Evolutionary conservation across 805 yeast species (phyloP), one percentile per base, ranked within the genome.

Genomic region (Monosporozyma siamensis): DNA sequence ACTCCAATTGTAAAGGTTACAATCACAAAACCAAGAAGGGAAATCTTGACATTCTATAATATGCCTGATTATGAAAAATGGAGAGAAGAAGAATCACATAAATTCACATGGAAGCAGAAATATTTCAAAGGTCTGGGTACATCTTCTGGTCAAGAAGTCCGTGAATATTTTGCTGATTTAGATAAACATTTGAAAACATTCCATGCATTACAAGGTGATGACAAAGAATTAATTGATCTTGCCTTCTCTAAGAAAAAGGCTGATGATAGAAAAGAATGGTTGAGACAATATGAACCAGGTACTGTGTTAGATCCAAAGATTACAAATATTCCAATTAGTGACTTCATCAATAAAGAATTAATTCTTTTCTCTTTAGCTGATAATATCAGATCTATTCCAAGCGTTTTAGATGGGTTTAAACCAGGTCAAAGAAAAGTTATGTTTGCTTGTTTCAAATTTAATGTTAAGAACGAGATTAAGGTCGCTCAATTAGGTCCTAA

Each of bases 41-140:
- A 70, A 40, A 72, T 74, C 0, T 70, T 87, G 29, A 72, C 95
- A 1, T 92, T 92, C 56, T 92, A 86, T 63, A 83, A 82, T 41
- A 85, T 92, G 92, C 97, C 97, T 3, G 97, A 92, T 58, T 92
- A 86, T 58, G 97, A 90, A 58, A 61, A 71, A 4, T 92, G 98
- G 98, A 77, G 95, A 65, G 90, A 81, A 40, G 74, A 75, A 4
- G 95, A 84, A 53, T 92, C 96, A 30, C 64, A 66, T 24, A 70
- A 65, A 7, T 78, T 78, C 53, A 74, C 88, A 9, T 92, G 96
- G 92, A 77, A 82, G 38, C 94, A 85, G 54, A 92, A 92, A 74
- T 92, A 92, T 69, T 92, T 87, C 69, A 92, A 92, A 72, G 98
- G 98, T 77, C 75, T 92, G 72, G 98, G 98, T 78, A 88, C 98